A percentile compares a stretch with the other conserved stretches of the same genome.
Conservation (phyloP, 148 eudicot species). For the Polygonum aviculare region DNA sequence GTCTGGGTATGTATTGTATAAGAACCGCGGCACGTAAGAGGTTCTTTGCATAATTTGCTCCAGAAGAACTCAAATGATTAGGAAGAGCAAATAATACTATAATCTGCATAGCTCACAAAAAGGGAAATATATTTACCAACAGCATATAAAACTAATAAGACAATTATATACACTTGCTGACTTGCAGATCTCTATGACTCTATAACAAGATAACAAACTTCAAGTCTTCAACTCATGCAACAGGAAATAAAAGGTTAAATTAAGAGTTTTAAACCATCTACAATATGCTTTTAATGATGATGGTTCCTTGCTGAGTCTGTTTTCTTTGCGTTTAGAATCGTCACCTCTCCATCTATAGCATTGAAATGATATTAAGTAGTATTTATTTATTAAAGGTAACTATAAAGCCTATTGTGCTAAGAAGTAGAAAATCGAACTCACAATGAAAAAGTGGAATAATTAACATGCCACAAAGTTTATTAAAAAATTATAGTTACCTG, state of each 20-base stretch:
- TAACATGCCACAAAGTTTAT: neutral
- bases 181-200: too few species aligned
- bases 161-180: neutral
- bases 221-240: neutral
- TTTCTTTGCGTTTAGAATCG: neutral
- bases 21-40: constrained; percentile 62
- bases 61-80: constrained; percentile 27
- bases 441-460: neutral
- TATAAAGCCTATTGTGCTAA: neutral
- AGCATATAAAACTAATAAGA: neutral
- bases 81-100: constrained; percentile 45
- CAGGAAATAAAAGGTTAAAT: neutral
- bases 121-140: neutral
- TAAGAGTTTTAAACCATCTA: neutral
- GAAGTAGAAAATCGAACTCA: neutral
- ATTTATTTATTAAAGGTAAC: neutral
- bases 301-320: neutral
- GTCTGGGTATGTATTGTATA: constrained; percentile 59
- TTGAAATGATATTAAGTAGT: neutral
- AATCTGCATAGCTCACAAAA: constrained; percentile 33
- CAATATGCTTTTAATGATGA: neutral
- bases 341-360: neutral
- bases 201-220: neutral
- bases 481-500: constrained; percentile 37
- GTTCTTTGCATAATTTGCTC: constrained; percentile 62